A percentile compares a stretch with the other conserved stretches of the same genome.
phyloP scores from a whole-genome alignment of 1,284 basidiomycete genomes.

The Trametes versicolor region DNA sequence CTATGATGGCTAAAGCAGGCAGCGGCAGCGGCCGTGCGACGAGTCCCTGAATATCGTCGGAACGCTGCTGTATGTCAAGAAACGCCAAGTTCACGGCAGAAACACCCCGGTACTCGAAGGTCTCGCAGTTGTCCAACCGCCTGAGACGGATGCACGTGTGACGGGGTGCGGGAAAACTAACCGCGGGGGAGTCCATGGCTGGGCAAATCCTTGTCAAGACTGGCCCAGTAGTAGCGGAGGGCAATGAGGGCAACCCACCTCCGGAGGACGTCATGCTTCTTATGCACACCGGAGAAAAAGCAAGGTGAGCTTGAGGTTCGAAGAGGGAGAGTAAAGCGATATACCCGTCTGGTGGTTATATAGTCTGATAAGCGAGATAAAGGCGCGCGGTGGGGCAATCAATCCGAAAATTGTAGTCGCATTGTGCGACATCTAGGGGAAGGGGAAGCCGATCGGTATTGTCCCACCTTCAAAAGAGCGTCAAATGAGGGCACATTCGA shows the following conservation, averaged over 20 bases:
- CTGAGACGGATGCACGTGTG: background rate
- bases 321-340: background rate
- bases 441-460: too few relatives aligned
- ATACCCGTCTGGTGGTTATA: background rate
- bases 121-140: background rate
- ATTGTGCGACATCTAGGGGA: too few relatives aligned
- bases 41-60: background rate
- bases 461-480: too few relatives aligned
- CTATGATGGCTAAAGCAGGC: background rate
- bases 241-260: background rate
- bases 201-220: background rate
- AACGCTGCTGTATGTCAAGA: background rate
- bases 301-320: background rate
- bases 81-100: slow-evolving; percentile 1
- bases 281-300: background rate
- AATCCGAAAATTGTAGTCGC: too few relatives aligned
- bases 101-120: background rate
- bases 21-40: background rate
- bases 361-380: too few relatives aligned
- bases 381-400: too few relatives aligned
- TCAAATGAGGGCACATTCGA: too few relatives aligned
- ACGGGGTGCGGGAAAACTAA: background rate
- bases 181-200: background rate
- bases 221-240: background rate
- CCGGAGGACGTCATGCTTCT: background rate